phyloP scores from a whole-genome alignment of 2,329 filamentous ascomycete species.

The Neonectria neomacrospora region DNA sequence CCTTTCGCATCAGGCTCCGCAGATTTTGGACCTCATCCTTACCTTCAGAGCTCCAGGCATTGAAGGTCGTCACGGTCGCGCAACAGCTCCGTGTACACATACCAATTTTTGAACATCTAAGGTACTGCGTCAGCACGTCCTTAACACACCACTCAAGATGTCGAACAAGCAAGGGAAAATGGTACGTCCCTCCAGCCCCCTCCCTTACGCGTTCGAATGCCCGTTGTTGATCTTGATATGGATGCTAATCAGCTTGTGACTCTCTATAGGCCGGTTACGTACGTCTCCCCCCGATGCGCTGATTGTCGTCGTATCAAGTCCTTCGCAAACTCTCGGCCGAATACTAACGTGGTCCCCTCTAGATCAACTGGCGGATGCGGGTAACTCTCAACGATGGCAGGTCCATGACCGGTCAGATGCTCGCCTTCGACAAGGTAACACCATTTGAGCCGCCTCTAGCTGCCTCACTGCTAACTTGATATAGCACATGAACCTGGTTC shows the following conservation, averaged over 20 bases:
- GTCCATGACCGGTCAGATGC: slow-evolving; percentile 97
- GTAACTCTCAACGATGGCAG: slow-evolving; percentile 94
- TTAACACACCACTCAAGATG: slow-evolving; percentile 48
- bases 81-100: slow-evolving; percentile 52
- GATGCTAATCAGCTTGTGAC: slow-evolving; percentile 67
- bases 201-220: slow-evolving; percentile 43
- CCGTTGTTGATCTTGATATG: slow-evolving; percentile 59
- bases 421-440: slow-evolving; percentile 94
- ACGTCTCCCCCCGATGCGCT: slow-evolving; percentile 55
- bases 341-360: slow-evolving; percentile 29
- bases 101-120: slow-evolving; percentile 57
- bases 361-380: slow-evolving; percentile 99
- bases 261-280: slow-evolving; percentile 74
- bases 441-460: not conserved
- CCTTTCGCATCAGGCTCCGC: slow-evolving; percentile 57
- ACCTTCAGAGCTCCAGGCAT: slow-evolving; percentile 58
- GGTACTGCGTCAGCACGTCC: slow-evolving; percentile 48
- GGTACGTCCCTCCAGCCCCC: slow-evolving; percentile 71
- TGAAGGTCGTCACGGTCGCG: slow-evolving; percentile 54
- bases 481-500: slow-evolving; percentile 98
- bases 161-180: slow-evolving; percentile 97
- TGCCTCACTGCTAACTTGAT: slow-evolving; percentile 23
- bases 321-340: not conserved
- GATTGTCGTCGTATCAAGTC: not conserved
- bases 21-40: slow-evolving; percentile 57